Evolutionary conservation across 2,329 filamentous ascomycete genomes (phyloP), one percentile per base, ranked within the genome.

Genomic region (Helicocarpus griseus): DNA sequence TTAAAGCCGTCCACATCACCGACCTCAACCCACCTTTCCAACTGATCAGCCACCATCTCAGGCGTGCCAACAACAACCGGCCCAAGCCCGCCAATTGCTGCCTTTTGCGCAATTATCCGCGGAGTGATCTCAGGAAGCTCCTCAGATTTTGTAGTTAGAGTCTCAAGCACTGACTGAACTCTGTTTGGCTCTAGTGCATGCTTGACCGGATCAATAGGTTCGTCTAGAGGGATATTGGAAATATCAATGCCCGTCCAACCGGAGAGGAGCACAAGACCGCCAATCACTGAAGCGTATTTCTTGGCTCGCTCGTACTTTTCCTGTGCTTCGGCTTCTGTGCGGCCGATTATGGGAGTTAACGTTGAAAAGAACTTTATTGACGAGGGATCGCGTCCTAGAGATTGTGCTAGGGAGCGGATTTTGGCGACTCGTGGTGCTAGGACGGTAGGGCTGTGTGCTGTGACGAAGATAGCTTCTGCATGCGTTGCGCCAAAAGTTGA

Each of bases 221-320:
- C 73, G 54, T 83, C 80, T 0, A 82, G 60, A 0, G 78, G 77
- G 39, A 82, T 73, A 57, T 72, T 72, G 3, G 75, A 78, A 14
- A 82, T 69, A 58, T 83, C 79, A 52, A 83, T 80, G 0, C 80
- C 80, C 0, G 78, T 80, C 76, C 77, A 81, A 1, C 78, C 78
- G 36, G 73, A 75, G 54, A 80, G 77, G 0, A 81, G 66, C 0
- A 79, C 79, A 1, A 82, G 64, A 0, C 77, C 78, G 0, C 77
- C 79, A 14, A 79, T 65, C 0, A 74, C 72, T 0, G 73, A 77
- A 1, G 75, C 78, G 57, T 82, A 73, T 55, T 74, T 75, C 58
- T 74, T 71, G 9, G 75, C 56, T 52, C 78, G 74, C 21, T 72
- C 70, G 33, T 76, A 70, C 58, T 82, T 82, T 0, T 64, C 71